Evolutionary conservation across 1,139 yeast species (phyloP).

Genomic region (Meyerozyma athensensis): DNA sequence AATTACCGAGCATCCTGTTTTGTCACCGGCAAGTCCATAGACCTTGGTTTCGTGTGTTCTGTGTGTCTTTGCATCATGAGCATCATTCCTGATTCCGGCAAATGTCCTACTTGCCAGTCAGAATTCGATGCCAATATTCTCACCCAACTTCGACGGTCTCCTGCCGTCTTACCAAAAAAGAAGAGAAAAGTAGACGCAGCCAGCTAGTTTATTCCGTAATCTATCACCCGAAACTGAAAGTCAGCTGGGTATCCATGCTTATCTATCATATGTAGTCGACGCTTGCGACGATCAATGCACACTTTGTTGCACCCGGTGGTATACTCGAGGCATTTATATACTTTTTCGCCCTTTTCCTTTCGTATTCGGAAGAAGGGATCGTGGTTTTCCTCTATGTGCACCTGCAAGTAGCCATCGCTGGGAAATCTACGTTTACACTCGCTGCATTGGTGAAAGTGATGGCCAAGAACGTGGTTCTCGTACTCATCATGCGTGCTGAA

Average conservation of each 20-base stretch:
- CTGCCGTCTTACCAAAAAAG: constrained; percentile 47
- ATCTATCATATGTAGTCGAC: constrained; percentile 45
- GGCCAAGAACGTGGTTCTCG: constrained; percentile 25
- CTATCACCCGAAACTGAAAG: constrained; percentile 36
- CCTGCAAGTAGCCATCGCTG: constrained; percentile 27
- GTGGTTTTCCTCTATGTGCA: constrained; percentile 52
- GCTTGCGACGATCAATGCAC: constrained; percentile 26
- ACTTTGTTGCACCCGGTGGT: constrained; percentile 29
- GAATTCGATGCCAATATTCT: constrained; percentile 48
- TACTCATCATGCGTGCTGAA: constrained; percentile 20
- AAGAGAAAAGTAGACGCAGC: constrained; percentile 24
- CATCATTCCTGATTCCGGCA: constrained; percentile 56
- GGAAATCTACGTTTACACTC: constrained; percentile 43
- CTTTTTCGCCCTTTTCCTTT: constrained; percentile 34
- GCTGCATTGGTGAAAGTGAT: constrained; percentile 30
- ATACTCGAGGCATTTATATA: constrained; percentile 35
- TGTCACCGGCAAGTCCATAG: constrained; percentile 81
- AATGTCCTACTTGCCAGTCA: constrained; percentile 51
- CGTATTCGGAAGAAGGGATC: constrained; percentile 41
- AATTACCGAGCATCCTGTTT: constrained; percentile 96
- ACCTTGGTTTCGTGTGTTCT: constrained; percentile 91
- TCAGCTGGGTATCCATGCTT: constrained; percentile 46
- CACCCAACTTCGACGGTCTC: constrained; percentile 19
- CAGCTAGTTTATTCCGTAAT: constrained; percentile 15
- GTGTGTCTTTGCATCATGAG: constrained; percentile 82